A percentile compares a stretch with the other conserved stretches of the same genome.
These are phyloP conservation scores for Jackrogersella multiformis DNA, from an alignment of 495 filamentous ascomycete genomes.

Conservation along the genomic window DNA sequence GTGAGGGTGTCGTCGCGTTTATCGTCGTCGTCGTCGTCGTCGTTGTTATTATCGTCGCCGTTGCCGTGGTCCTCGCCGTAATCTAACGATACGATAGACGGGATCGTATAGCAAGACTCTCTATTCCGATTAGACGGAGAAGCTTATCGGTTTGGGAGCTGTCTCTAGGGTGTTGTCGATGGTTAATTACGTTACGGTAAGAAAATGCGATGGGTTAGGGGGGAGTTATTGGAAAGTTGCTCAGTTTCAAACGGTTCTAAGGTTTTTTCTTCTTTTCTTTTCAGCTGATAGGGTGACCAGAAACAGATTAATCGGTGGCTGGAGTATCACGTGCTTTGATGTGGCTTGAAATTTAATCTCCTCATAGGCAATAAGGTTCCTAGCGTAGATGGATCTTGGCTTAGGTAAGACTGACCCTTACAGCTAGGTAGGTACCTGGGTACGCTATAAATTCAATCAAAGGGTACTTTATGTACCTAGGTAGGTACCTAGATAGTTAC, in stretches of 20 bases:
- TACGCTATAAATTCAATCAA: too few species aligned
- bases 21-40: background rate
- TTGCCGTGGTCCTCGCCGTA: too few species aligned
- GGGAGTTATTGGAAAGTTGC: slow-evolving; percentile 6
- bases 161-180: slow-evolving; percentile 8
- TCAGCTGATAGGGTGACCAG: background rate
- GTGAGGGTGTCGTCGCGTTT: background rate
- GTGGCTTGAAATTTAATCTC: slow-evolving; percentile 4
- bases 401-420: too few species aligned
- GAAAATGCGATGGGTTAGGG: slow-evolving; percentile 30
- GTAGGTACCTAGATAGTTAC: too few species aligned
- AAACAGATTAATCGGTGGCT: slow-evolving; percentile 22
- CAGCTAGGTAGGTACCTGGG: too few species aligned
- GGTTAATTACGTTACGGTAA: slow-evolving; percentile 25
- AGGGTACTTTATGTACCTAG: too few species aligned
- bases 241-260: slow-evolving; percentile 45
- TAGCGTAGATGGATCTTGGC: too few species aligned
- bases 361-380: too few species aligned
- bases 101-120: background rate
- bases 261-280: too few species aligned
- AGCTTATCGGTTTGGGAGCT: slow-evolving; percentile 16
- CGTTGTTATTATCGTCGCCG: background rate
- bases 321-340: slow-evolving; percentile 2
- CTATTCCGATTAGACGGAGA: slow-evolving; percentile 10
- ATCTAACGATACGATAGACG: background rate